Conservation (phyloP, 495 filamentous ascomycete genomes). For the Talaromyces thailandensis region DNA sequence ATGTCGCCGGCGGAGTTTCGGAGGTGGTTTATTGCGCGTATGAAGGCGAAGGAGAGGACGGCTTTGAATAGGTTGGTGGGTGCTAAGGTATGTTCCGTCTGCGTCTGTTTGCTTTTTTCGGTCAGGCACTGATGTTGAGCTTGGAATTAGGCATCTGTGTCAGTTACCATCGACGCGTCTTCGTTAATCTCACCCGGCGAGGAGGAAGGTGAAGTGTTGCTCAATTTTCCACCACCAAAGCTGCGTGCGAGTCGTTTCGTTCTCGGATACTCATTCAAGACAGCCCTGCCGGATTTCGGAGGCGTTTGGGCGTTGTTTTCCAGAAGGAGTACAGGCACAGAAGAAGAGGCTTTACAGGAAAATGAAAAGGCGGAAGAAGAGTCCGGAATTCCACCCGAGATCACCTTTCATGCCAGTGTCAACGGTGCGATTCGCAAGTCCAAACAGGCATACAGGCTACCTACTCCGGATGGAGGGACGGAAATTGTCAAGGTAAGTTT, state of each 20-base stretch:
- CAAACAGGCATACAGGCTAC: constrained; percentile 12
- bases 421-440: constrained; percentile 19
- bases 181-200: constrained; percentile 24
- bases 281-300: constrained; percentile 21
- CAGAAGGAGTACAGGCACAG: constrained; percentile 8
- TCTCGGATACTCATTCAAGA: constrained; percentile 26
- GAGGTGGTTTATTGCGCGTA: constrained; percentile 37
- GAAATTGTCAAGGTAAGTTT: constrained; percentile 16
- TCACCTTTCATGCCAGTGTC: constrained; percentile 25
- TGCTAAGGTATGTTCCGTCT: constrained; percentile 24
- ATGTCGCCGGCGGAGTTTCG: constrained; percentile 40
- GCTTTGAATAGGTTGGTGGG: constrained; percentile 34
- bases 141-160: constrained; percentile 21
- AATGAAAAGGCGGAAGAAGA: constrained; percentile 11
- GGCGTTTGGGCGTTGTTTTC: not conserved
- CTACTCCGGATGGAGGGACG: constrained; percentile 16
- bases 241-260: constrained; percentile 15
- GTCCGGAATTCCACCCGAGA: constrained; percentile 6
- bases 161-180: constrained; percentile 32
- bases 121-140: not conserved
- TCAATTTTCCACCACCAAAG: constrained; percentile 17
- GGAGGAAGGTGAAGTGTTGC: constrained; percentile 19
- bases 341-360: constrained; percentile 10
- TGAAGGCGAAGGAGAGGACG: constrained; percentile 34
- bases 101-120: not conserved